Evolutionary conservation across 148 eudicot genomes (phyloP).

Genomic region (Rhododendron molle): DNA sequence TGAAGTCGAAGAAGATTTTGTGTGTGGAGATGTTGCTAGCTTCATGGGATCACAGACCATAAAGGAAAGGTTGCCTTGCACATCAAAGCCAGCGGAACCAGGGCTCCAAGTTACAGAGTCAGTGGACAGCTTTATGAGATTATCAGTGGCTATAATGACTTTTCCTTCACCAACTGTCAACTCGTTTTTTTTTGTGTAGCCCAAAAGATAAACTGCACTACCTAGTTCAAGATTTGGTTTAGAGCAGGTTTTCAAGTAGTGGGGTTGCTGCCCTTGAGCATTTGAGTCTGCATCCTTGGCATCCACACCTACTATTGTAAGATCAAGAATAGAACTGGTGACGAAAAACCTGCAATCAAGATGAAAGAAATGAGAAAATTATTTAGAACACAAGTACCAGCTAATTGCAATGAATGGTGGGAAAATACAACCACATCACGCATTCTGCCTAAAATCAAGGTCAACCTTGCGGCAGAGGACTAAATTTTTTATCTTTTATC

Average conservation of each 20-base stretch:
- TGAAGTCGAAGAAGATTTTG: conserved; percentile 68
- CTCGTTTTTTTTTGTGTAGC: conserved; percentile 60
- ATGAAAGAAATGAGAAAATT: neutral
- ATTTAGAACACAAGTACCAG: neutral
- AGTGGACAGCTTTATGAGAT: conserved; percentile 83
- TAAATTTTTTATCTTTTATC: neutral
- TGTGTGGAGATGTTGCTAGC: conserved; percentile 75
- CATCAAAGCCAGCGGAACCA: conserved; percentile 94
- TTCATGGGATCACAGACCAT: conserved; percentile 99
- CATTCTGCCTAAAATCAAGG: neutral
- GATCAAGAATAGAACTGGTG: conserved; percentile 93
- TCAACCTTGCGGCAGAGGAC: neutral
- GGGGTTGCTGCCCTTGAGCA: conserved; percentile 59
- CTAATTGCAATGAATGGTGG: neutral
- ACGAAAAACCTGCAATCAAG: conserved; percentile 68
- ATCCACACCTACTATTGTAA: conserved; percentile 89
- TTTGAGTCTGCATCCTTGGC: conserved; percentile 68
- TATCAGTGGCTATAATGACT: conserved; percentile 92
- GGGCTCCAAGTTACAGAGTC: conserved; percentile 76
- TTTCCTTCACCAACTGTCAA: conserved; percentile 86
- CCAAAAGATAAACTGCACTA: conserved; percentile 66
- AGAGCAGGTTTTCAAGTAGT: conserved; percentile 67
- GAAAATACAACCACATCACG: neutral
- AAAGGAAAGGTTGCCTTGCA: conserved; percentile 88
- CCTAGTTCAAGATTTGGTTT: conserved; percentile 81